Percentiles rank a stretch among this genome's conserved stretches.
phyloP scores from a whole-genome alignment of 352 stramenopile species.

The Phytopythium helicoides region DNA sequence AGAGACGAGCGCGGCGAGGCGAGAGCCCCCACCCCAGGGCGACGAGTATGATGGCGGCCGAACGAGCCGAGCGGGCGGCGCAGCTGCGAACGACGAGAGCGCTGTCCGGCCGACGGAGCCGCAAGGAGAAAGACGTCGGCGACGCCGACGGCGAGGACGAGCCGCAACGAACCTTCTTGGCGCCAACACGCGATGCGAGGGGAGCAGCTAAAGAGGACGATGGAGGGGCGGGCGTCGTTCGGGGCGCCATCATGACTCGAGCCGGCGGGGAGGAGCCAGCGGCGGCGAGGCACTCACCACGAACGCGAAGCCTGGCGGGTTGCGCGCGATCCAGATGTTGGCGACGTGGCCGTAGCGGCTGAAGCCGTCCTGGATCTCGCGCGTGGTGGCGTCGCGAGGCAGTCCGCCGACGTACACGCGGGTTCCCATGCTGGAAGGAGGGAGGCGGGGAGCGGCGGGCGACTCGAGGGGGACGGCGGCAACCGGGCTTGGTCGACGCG shows the following conservation, averaged over 20 bases:
- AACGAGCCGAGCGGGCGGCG: constrained; percentile 1
- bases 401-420: constrained; percentile 84
- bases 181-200: constrained; percentile 1
- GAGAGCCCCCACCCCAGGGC: constrained; percentile 5
- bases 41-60: constrained; percentile 36
- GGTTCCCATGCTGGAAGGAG: constrained; percentile 57
- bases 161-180: too few species aligned
- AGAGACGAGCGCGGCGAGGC: background rate
- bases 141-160: too few species aligned
- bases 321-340: constrained; percentile 87
- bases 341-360: constrained; percentile 80
- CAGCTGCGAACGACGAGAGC: background rate
- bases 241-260: constrained; percentile 31
- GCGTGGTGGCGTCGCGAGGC: constrained; percentile 73
- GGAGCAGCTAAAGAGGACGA: background rate
- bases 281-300: constrained; percentile 68
- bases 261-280: background rate
- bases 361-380: constrained; percentile 83
- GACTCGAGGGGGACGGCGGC: constrained; percentile 54
- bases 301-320: constrained; percentile 87
- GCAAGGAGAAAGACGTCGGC: too few species aligned
- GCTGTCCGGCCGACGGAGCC: too few species aligned
- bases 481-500: constrained; percentile 68
- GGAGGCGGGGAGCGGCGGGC: background rate
- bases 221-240: constrained; percentile 9